These are phyloP conservation scores for Dipteronia dyeriana DNA, from an alignment of 345 rosid species.

Conservation along the genomic window DNA sequence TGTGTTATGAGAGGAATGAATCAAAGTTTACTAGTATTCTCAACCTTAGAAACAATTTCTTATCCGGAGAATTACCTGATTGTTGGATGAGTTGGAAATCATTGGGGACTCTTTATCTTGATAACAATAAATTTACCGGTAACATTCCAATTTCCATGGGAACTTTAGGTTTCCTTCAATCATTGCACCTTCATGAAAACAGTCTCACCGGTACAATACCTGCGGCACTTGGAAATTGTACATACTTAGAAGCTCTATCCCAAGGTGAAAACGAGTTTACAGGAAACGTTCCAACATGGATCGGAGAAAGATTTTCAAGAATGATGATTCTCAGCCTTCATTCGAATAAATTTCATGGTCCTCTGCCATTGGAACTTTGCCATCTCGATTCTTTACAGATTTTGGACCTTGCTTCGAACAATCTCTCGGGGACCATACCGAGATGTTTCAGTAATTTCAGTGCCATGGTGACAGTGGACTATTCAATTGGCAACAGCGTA, in stretches of 20 bases:
- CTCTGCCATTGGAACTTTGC: neutral
- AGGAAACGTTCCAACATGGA: constrained; percentile 15
- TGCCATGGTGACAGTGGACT: neutral
- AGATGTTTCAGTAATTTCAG: constrained; percentile 6
- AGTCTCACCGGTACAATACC: neutral
- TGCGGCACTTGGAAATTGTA: neutral
- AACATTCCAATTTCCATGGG: constrained; percentile 8
- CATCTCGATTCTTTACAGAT: neutral
- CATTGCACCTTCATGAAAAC: neutral
- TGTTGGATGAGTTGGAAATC: constrained; percentile 15
- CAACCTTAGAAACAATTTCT: constrained; percentile 34
- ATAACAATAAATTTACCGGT: constrained; percentile 10
- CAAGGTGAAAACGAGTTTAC: neutral
- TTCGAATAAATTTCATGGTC: constrained; percentile 9
- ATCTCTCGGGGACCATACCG: constrained; percentile 10
- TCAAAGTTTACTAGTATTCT: constrained; percentile 23
- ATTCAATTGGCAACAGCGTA: neutral
- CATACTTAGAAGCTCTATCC: neutral
- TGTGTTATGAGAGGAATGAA: constrained; percentile 25
- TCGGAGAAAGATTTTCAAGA: neutral
- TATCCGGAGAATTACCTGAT: constrained; percentile 33
- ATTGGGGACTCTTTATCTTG: constrained; percentile 7
- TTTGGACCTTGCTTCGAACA: constrained; percentile 19
- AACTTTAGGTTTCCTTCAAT: neutral
- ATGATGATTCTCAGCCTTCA: constrained; percentile 6